Base-by-base conservation (phyloP, 2,329 filamentous ascomycete species). In the Emydomyces testavorans region DNA sequence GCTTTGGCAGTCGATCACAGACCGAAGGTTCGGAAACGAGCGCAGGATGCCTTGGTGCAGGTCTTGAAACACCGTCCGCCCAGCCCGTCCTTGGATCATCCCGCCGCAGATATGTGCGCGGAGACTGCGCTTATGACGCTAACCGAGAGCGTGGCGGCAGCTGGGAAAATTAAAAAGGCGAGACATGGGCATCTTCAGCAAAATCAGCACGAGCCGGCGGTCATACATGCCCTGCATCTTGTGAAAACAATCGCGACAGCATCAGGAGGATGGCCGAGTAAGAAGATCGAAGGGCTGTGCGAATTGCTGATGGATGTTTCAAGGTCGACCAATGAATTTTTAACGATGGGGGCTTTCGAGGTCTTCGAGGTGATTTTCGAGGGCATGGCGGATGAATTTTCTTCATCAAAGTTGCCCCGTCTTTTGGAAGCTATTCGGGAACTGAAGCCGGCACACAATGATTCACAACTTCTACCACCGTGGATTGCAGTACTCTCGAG, bases 311-410 rank as follows among this genome's bases (percentile, higher is more conserved):
- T 98, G 56, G 80, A 81, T 56, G 94, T 96, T 52, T 90, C 90
- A 24, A 82, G 82, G 60, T 89, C 85, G 6, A 92, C 80, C 64
- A 95, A 93, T 63, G 89, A 96, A 63, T 94, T 90, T 64, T 82
- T 98, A 72, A 94, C 89, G 26, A 93, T 96, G 82, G 83, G 86
- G 8, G 85, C 89, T 0, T 95, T 98, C 58, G 90, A 95, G 55
- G 90, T 96, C 3, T 98, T 98, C 59, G 92, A 98, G 65, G 83
- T 94, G 64, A 94, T 96, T 37, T 96, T 98, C 56, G 83, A 84
- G 57, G 84, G 88, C 6, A 89, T 98, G 83, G 78, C 81, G 13
- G 83, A 89, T 55, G 87, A 94, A 56, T 76, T 89, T 41, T 85
- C 89, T 0, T 93, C 88, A 2, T 78, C 86, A 1, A 98, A 96